phyloP scores from a whole-genome alignment of 2,329 filamentous ascomycete genomes.

The Paracorniculantispora psalliotae region DNA sequence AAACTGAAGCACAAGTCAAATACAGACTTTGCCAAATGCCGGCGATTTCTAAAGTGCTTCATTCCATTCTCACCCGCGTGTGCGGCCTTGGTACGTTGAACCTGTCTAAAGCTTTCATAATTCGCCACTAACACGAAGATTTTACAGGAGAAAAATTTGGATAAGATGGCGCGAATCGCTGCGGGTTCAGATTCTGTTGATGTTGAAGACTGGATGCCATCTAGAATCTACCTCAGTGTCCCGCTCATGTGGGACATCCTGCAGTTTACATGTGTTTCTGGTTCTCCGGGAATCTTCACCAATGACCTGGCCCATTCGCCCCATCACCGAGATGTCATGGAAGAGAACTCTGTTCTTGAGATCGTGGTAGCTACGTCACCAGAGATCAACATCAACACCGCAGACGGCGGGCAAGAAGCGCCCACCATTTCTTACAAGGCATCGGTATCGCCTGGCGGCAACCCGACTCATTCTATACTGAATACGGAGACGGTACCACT shows the following conservation, averaged over 20 bases:
- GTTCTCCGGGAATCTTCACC: constrained; percentile 30
- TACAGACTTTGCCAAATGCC: constrained; percentile 46
- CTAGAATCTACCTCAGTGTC: constrained; percentile 47
- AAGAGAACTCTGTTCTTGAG: constrained; percentile 38
- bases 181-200: constrained; percentile 43
- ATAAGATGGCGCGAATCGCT: constrained; percentile 45
- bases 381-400: constrained; percentile 46
- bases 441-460: constrained; percentile 19
- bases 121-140: constrained; percentile 12
- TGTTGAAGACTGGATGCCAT: constrained; percentile 47
- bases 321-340: constrained; percentile 26
- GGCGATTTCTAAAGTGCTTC: constrained; percentile 44
- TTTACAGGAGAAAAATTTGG: constrained; percentile 40
- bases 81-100: constrained; percentile 39
- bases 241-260: constrained; percentile 50
- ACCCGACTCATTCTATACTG: constrained; percentile 21
- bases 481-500: constrained; percentile 27
- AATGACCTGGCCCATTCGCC: constrained; percentile 39
- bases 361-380: constrained; percentile 48
- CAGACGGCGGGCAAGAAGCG: constrained; percentile 46
- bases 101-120: not conserved
- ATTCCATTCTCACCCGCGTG: constrained; percentile 43
- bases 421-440: constrained; percentile 36
- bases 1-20: constrained; percentile 47
- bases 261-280: constrained; percentile 40